phyloP scores from a whole-genome alignment of 2,329 filamentous ascomycete species.

The Nigrospora oryzae region DNA sequence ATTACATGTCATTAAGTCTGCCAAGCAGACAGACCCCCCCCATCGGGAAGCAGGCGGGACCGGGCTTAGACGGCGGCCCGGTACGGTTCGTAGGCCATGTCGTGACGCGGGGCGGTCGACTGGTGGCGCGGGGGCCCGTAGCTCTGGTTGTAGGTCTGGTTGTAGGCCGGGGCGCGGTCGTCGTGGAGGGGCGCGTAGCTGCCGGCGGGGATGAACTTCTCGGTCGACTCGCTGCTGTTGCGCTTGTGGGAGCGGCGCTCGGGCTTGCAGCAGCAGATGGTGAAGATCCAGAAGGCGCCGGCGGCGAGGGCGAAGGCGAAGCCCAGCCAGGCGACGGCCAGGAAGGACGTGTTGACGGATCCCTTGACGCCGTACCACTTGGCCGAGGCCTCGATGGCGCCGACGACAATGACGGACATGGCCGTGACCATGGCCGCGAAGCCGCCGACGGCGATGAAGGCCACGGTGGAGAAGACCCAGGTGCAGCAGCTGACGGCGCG shows the following conservation, averaged over 20 bases:
- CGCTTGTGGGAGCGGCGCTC: slow-evolving; percentile 34
- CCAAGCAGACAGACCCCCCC: no score
- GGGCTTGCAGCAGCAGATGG: slow-evolving; percentile 78
- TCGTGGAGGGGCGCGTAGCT: slow-evolving; percentile 37
- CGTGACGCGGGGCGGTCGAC: slow-evolving; percentile 32
- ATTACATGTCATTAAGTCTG: no score
- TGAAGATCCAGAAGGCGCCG: slow-evolving; percentile 84
- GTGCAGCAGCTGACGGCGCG: slow-evolving; percentile 75
- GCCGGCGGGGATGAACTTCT: slow-evolving; percentile 40
- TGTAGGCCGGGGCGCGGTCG: slow-evolving; percentile 13
- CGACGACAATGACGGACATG: slow-evolving; percentile 62
- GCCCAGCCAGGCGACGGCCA: slow-evolving; percentile 69
- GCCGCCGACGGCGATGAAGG: slow-evolving; percentile 44
- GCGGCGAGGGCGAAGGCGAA: slow-evolving; percentile 68
- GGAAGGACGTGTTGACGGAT: slow-evolving; percentile 59
- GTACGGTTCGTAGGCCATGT: slow-evolving; percentile 57
- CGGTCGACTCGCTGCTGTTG: slow-evolving; percentile 28
- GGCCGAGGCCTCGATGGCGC: slow-evolving; percentile 56
- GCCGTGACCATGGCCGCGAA: slow-evolving; percentile 68
- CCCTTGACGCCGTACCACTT: slow-evolving; percentile 64
- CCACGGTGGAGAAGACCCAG: slow-evolving; percentile 63
- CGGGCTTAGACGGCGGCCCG: neutral
- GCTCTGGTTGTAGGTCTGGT: slow-evolving; percentile 12
- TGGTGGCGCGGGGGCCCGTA: slow-evolving; percentile 32
- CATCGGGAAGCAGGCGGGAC: neutral